Percentiles rank a stretch among this genome's conserved stretches.
Conservation (phyloP, 306 rosid species). For the Castanea mollissima region DNA sequence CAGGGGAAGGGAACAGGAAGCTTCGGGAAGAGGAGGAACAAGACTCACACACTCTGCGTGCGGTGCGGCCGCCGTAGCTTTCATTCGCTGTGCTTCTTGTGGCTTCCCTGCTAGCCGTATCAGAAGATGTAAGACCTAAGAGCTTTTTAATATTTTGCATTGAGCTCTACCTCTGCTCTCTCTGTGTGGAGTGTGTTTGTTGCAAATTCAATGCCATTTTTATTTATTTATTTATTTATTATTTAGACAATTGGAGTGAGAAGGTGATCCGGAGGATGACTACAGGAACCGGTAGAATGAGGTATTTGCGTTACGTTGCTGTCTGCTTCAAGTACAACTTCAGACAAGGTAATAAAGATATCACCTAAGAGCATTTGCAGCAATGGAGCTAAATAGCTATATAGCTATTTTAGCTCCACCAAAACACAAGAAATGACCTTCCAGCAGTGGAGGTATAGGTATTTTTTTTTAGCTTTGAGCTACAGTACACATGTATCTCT, state of each 20-base stretch:
- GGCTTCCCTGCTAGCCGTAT: constrained; percentile 56
- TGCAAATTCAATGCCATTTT: too few relatives aligned
- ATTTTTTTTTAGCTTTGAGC: too few relatives aligned
- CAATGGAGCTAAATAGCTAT: too few relatives aligned
- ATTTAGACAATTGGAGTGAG: constrained; percentile 6
- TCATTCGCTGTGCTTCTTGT: constrained; percentile 53
- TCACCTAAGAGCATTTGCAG: too few relatives aligned
- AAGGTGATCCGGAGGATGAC: constrained; percentile 17
- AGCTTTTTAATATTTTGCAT: not conserved
- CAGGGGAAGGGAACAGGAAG: constrained; percentile 65
- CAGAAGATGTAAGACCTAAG: constrained; percentile 26
- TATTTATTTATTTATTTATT: too few relatives aligned
- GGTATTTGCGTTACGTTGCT: constrained; percentile 12
- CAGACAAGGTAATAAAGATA: constrained; percentile 1
- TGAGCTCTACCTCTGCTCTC: not conserved
- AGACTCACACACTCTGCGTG: constrained; percentile 60
- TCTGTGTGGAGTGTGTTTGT: too few relatives aligned
- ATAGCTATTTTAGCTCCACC: too few relatives aligned
- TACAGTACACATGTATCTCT: too few relatives aligned
- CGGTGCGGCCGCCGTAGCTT: constrained; percentile 68
- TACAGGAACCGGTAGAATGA: constrained; percentile 17
- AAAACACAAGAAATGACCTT: too few relatives aligned
- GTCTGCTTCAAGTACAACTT: constrained; percentile 10
- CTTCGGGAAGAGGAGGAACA: constrained; percentile 68
- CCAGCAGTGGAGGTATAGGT: too few relatives aligned